A percentile compares a stretch with the other conserved stretches of the same genome.
Evolutionary conservation across 345 rosid genomes (phyloP).

Genomic region (Syzygium aromaticum): DNA sequence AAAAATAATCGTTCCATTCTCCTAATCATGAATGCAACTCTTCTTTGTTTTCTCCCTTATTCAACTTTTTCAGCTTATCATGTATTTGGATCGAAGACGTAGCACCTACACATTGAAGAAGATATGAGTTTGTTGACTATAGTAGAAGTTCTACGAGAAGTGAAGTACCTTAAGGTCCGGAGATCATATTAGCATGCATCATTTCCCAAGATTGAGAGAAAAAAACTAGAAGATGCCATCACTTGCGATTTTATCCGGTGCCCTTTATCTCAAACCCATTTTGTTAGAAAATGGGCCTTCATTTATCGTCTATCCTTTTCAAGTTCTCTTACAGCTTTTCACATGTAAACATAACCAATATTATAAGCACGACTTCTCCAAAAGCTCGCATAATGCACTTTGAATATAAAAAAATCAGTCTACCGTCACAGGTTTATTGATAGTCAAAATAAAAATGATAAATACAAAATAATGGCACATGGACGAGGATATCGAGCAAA

Average conservation of each 20-base stretch:
- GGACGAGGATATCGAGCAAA: too few relatives aligned
- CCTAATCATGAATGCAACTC: conserved; percentile 10
- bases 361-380: conserved; percentile 97
- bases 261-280: conserved; percentile 97
- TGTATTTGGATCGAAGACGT: conserved; percentile 67
- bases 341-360: conserved; percentile 81
- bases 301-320: conserved; percentile 78
- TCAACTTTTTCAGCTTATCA: conserved; percentile 67
- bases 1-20: too few relatives aligned
- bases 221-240: conserved; percentile 89
- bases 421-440: too few relatives aligned
- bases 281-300: conserved; percentile 91
- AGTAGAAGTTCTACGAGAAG: not conserved
- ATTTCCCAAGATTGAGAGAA: not conserved
- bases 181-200: not conserved
- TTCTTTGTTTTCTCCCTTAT: conserved; percentile 58
- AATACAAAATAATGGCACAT: too few relatives aligned
- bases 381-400: conserved; percentile 33
- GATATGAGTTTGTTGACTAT: not conserved
- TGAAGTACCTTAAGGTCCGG: not conserved
- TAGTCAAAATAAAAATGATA: too few relatives aligned
- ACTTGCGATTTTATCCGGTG: conserved; percentile 90
- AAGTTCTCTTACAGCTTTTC: conserved; percentile 80
- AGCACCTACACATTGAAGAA: conserved; percentile 45
- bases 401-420: too few relatives aligned